These are phyloP conservation scores for Termitomyces eurrhizus DNA, from an alignment of 768 basidiomycete species.

Conservation along the genomic window DNA sequence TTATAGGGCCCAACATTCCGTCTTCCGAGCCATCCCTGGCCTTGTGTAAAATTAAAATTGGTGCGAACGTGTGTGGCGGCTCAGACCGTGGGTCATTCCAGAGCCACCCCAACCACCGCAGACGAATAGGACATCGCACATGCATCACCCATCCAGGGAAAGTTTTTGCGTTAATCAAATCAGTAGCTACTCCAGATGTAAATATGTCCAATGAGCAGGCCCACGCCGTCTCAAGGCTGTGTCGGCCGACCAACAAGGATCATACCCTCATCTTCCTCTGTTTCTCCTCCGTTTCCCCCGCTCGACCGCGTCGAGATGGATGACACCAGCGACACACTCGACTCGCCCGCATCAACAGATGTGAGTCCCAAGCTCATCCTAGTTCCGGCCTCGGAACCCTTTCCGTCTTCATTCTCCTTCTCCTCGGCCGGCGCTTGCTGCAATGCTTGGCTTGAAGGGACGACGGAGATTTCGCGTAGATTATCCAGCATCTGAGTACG, in stretches of 20 bases:
- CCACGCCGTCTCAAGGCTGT: slow-evolving; percentile 6
- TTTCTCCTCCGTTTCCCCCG: slow-evolving; percentile 67
- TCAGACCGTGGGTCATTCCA: too few relatives aligned
- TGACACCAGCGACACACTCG: slow-evolving; percentile 4
- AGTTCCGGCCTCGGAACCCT: slow-evolving; percentile 1
- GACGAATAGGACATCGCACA: slow-evolving; percentile 15
- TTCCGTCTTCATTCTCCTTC: neutral
- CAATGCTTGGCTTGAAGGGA: slow-evolving; percentile 23
- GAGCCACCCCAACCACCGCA: neutral
- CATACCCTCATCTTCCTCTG: slow-evolving; percentile 85
- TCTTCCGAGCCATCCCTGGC: neutral
- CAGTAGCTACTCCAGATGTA: slow-evolving; percentile 1
- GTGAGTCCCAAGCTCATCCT: neutral
- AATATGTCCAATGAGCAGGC: neutral
- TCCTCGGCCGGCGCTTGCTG: neutral
- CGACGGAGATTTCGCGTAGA: slow-evolving; percentile 72
- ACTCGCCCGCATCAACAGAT: neutral
- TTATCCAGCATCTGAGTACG: slow-evolving; percentile 76
- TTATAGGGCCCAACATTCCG: neutral
- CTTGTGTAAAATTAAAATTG: neutral
- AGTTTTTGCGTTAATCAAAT: neutral
- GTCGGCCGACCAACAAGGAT: slow-evolving; percentile 66
- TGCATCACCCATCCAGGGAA: neutral
- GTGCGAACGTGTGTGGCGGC: slow-evolving; percentile 3
- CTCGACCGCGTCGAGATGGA: slow-evolving; percentile 37